phyloP scores from a whole-genome alignment of 2,329 filamentous ascomycete genomes.

The Lachnellula occidentalis region DNA sequence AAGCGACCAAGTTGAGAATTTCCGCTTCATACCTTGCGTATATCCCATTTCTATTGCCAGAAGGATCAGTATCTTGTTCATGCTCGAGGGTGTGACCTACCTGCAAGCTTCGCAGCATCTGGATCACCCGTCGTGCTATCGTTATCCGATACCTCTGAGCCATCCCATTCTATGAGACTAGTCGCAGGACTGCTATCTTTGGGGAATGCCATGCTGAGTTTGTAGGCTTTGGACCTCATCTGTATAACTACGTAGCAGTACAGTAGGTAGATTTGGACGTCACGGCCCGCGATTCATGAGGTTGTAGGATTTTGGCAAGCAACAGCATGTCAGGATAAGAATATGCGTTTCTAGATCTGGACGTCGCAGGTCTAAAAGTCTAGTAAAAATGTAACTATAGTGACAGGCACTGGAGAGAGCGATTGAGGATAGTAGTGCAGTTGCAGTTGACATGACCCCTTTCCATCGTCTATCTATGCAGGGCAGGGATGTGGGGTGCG shows the following conservation, averaged over 20 bases:
- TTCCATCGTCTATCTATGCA: no score
- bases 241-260: background rate
- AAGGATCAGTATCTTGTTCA: background rate
- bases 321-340: no score
- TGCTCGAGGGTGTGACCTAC: background rate
- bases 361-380: no score
- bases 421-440: no score
- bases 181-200: background rate
- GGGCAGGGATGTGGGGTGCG: no score
- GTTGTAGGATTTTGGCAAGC: background rate
- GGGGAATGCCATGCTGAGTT: background rate
- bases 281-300: background rate
- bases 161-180: background rate
- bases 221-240: background rate
- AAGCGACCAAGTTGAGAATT: conserved; percentile 38
- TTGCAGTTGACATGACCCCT: no score
- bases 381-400: no score
- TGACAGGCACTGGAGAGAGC: no score
- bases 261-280: background rate
- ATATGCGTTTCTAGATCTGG: no score
- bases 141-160: background rate
- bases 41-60: conserved; percentile 12
- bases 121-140: background rate
- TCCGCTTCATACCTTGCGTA: conserved; percentile 34
- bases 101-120: conserved; percentile 5